Evolutionary conservation across 1,139 yeast genomes (phyloP), one percentile per base, ranked within the genome.

Genomic region (Hansenula lynferdii): DNA sequence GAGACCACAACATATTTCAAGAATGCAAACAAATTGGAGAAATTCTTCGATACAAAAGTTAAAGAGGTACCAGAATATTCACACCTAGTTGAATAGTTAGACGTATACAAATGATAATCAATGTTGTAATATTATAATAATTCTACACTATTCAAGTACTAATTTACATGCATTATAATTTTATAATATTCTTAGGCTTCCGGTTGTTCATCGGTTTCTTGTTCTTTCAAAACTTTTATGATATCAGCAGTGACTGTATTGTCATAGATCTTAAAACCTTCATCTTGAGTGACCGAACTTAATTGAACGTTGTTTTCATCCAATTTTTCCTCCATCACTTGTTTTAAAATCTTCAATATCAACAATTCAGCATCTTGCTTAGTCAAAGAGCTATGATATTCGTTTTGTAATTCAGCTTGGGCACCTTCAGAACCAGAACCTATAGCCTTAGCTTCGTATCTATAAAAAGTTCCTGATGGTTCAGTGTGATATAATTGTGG

Each of bases 361-460:
- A 94, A 72, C 35, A 85, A 66, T 67, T 94, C 98, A 8, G 97
- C 98, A 60, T 94, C 98, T 52, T 81, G 79, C 56, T 92, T 70
- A n/a, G 97, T 87, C 56, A 94, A 71, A 17, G 95, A 85, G 54
- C 90, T 84, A 64, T 92, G 97, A 66, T 94, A 94, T 65, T 94
- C 97, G 57, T 90, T 92, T 63, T 92, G 96, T 57, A 94, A 73
- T 63, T 94, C 99, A 1, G 97, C 85, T 65, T 94, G 98, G 3
- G 99, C 99, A 46, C 98, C 98, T 64, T 94, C 99, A 16, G 96
- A 85, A 22, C 99, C 99, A 2, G 96, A 86, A 10, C 99, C 99
- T 58, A 94, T 94, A 11, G 98, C 98, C 65, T 92, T 94, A 32
- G 98, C 99, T 57, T 92, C 97, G 61, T 92, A 94, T 64, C 95